A percentile compares a stretch with the other conserved stretches of the same genome.
Conservation (phyloP, 2,329 filamentous ascomycete genomes). For the Stylonectria norvegica region DNA sequence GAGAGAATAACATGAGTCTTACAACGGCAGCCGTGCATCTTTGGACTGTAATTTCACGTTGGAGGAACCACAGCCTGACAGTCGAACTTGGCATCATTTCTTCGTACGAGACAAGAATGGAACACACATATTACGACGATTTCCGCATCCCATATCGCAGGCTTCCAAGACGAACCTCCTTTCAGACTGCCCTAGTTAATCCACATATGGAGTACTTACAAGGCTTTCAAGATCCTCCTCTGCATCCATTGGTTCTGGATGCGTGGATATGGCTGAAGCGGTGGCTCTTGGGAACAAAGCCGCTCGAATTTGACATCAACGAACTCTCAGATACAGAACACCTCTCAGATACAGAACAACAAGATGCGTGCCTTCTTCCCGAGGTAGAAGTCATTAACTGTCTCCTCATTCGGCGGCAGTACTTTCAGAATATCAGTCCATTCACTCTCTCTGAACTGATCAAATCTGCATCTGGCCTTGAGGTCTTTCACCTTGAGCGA, state of each 20-base stretch:
- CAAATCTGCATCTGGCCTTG: constrained; percentile 2
- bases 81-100: constrained; percentile 13
- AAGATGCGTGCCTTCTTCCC: background rate
- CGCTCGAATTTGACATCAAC: constrained; percentile 2
- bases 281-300: constrained; percentile 1
- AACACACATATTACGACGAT: background rate
- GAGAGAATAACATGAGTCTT: constrained; percentile 1
- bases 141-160: background rate
- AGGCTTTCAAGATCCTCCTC: constrained; percentile 2
- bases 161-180: background rate
- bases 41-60: constrained; percentile 10
- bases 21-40: background rate
- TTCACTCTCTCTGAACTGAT: background rate
- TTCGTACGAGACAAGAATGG: background rate
- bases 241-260: background rate
- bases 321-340: background rate
- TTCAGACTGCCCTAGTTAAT: background rate
- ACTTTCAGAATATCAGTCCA: constrained; percentile 5
- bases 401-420: constrained; percentile 11
- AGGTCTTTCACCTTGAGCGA: constrained; percentile 12
- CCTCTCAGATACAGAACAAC: background rate
- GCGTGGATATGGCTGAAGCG: constrained; percentile 2
- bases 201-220: constrained; percentile 1
- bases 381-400: constrained; percentile 3
- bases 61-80: constrained; percentile 7